Base-by-base conservation (phyloP, 176 grass and related monocot species). In the Eragrostis nindensis region DNA sequence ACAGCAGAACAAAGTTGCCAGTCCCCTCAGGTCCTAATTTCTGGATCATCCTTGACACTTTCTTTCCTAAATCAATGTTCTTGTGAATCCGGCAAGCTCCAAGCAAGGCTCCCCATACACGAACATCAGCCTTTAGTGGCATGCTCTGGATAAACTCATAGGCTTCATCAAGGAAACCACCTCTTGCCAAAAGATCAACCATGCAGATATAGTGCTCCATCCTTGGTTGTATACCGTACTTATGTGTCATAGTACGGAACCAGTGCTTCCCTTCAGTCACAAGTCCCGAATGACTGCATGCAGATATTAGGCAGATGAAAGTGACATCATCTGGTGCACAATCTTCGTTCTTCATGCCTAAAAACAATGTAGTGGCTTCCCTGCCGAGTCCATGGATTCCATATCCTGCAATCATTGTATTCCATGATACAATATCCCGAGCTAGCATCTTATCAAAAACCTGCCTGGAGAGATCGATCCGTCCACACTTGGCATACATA, bases 401-500 rank as follows among this genome's bases (percentile, higher is more conserved):
- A 73, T 94, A 94, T 64, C 88, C 94, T 12, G 88, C 80, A n/a
- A 97, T 97, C 81, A 97, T 87, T 16, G 91, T 89, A 85, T 94
- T 97, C 94, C 94, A 97, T 22, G 94, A 91, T 52, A 97, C 88
- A 48, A 86, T 74, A 79, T 97, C 87, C 70, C 9, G 54, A 64
- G 83, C 68, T 71, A 56, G 46, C 84, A 94, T 94, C 60, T 59
- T 91, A 84, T 97, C 75, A 39, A 97, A 97, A 56, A 94, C 79
- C 84, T 86, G 86, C 65, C 94, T 87, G 39, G 94, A 83, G 57
- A 91, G 81, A 78, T 94, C 84, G 29, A 97, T 94, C 77, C 84
- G 88, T 42, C 94, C 94, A 86, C 91, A 94, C 74, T 97, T 97
- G 66, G 94, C 89, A 60, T 97, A 97, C 87, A 97, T 97, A 71